Evolutionary conservation across 352 stramenopile species (phyloP).

Genomic region (Globisporangium carolinianum): DNA sequence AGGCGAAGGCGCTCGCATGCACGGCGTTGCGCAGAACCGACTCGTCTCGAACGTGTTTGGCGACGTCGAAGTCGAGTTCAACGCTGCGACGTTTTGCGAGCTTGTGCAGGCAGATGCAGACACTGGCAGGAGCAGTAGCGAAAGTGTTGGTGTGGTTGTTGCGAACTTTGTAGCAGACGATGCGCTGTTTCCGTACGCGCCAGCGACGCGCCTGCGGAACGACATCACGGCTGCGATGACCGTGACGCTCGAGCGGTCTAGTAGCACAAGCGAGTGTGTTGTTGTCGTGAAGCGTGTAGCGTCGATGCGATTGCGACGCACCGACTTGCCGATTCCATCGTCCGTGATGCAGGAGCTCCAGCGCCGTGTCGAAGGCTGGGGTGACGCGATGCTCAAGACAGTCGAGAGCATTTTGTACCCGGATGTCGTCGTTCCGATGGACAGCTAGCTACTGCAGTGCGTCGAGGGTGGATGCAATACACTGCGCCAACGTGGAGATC

Average conservation of each 20-base stretch:
- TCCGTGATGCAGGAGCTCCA: conserved; percentile 24
- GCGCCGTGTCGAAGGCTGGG: conserved; percentile 28
- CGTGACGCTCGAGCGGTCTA: conserved; percentile 5
- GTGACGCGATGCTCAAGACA: conserved; percentile 21
- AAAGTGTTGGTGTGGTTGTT: conserved; percentile 23
- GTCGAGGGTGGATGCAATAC: too few species aligned
- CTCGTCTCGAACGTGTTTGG: conserved; percentile 23
- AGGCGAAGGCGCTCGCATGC: conserved; percentile 46
- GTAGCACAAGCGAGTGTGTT: background rate
- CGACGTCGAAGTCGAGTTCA: conserved; percentile 25
- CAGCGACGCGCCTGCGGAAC: conserved; percentile 23
- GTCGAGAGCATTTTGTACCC: too few species aligned
- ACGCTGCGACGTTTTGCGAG: conserved; percentile 21
- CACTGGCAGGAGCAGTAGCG: conserved; percentile 15
- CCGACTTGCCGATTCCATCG: conserved; percentile 18
- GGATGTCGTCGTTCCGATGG: too few species aligned
- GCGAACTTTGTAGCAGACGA: conserved; percentile 35
- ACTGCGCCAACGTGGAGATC: too few species aligned
- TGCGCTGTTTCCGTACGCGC: conserved; percentile 33
- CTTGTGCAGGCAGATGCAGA: conserved; percentile 19
- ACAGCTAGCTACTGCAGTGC: too few species aligned
- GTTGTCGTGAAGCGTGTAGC: background rate
- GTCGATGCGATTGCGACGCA: conserved; percentile 19
- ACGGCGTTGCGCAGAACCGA: conserved; percentile 31
- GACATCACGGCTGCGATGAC: conserved; percentile 18